Evolutionary conservation across 768 basidiomycete species (phyloP), one percentile per base, ranked within the genome.

Genomic region (Gloeopeniophorella convolvens): DNA sequence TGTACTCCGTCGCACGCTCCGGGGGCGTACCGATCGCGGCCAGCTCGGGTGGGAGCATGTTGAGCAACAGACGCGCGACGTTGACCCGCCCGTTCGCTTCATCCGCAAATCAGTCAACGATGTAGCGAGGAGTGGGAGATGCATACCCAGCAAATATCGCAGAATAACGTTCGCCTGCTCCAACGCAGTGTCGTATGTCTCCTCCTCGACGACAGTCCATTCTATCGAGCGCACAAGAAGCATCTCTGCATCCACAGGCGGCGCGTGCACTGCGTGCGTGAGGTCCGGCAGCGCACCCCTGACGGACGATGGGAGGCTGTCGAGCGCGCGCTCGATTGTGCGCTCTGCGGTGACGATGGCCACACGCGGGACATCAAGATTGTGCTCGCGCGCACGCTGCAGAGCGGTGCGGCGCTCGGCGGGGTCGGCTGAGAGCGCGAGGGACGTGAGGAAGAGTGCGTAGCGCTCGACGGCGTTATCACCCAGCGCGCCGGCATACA

Each of bases 391-490:
- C 0, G 91, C 90, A 18, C 84, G 78, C 3, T 76, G 77, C 13
- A 97, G 70, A 0, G 92, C 86, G 15, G 76, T 66, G 28, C 76
- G 71, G 18, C 92, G 78, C 55, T 89, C 84, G 23, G 73, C 68
- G 42, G 77, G 67, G 54, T 85, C 81, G 0, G 78, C 76, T 1
- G 76, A 70, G 15, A 88, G 73, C 36, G 78, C 85, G 15, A 89
- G 74, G 0, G 84, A 86, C 26, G 86, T 80, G 20, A 98, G 74
- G 81, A 93, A 97, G 59, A 84, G 71, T 0, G 93, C 92, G 59
- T 97, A 98, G 30, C 90, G 84, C 59, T 92, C 87, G 31, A 95
- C 82, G 2, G 92, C 92, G 56, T 91, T 90, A 60, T 90, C 85
- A 5, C 92, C 89, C 18, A 98, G 70, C 24, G 89, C 89, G 12